A percentile compares a stretch with the other conserved stretches of the same genome.
These are phyloP conservation scores for Lineolata rhizophorae DNA, from an alignment of 495 filamentous ascomycete genomes.

Conservation along the genomic window DNA sequence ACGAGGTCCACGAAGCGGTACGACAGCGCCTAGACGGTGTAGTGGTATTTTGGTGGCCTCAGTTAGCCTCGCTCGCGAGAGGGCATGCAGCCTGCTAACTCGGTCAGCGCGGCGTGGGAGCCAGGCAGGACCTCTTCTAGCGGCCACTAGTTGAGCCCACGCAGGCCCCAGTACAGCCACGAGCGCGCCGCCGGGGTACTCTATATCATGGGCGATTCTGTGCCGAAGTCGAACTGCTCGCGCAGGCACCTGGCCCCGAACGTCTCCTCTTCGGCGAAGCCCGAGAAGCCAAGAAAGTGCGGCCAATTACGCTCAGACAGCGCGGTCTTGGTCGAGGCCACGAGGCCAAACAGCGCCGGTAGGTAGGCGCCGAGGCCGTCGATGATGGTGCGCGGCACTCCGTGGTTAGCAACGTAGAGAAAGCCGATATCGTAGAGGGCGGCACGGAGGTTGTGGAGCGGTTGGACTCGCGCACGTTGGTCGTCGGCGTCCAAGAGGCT, in stretches of 20 bases:
- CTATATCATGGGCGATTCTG: constrained; percentile 23
- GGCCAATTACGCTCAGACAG: constrained; percentile 27
- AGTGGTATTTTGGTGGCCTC: constrained; percentile 22
- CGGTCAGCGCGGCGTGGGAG: constrained; percentile 7
- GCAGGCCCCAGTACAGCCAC: constrained; percentile 25
- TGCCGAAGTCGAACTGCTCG: constrained; percentile 35
- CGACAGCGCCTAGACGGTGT: constrained; percentile 23
- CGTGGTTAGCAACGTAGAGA: constrained; percentile 29
- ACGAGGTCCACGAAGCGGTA: constrained; percentile 28
- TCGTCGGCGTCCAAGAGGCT: constrained; percentile 21
- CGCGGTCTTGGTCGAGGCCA: constrained; percentile 16
- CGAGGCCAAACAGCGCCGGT: constrained; percentile 24
- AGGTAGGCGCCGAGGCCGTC: constrained; percentile 19
- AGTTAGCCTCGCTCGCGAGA: constrained; percentile 8
- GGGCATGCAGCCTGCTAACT: constrained; percentile 7
- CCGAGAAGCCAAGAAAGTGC: constrained; percentile 31
- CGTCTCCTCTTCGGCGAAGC: constrained; percentile 27
- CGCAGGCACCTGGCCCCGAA: constrained; percentile 24
- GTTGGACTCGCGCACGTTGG: constrained; percentile 5
- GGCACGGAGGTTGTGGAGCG: constrained; percentile 22
- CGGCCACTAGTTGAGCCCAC: constrained; percentile 30
- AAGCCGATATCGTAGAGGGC: constrained; percentile 29
- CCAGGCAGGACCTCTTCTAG: constrained; percentile 6
- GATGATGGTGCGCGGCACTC: constrained; percentile 18
- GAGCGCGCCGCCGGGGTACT: constrained; percentile 1